Conservation (phyloP, 805 yeast genomes). For the Starmerella gropengiesseri region DNA sequence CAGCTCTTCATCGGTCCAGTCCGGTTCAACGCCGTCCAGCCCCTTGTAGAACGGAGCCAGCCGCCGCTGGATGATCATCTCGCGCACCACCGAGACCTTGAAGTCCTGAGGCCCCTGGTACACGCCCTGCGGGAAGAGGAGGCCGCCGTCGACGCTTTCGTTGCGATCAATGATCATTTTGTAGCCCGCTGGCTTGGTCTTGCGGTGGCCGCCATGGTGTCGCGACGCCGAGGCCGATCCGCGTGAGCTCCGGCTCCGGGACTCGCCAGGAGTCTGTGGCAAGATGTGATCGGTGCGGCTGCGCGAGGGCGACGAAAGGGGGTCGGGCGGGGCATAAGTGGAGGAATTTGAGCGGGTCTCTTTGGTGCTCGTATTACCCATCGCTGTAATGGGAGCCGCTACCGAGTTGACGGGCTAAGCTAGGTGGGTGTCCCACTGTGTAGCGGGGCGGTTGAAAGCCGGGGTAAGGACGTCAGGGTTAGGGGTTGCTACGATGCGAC, state of each 20-base stretch:
- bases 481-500: slow-evolving; percentile 9
- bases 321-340: background rate
- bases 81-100: slow-evolving; percentile 60
- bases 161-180: slow-evolving; percentile 26
- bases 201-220: slow-evolving; percentile 5
- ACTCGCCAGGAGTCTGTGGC: background rate
- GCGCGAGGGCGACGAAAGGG: background rate
- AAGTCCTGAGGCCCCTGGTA: slow-evolving; percentile 69
- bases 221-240: background rate
- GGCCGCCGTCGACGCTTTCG: slow-evolving; percentile 90
- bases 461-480: background rate
- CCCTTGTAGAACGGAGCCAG: slow-evolving; percentile 90
- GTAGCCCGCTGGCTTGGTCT: slow-evolving; percentile 15
- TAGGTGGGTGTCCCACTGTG: background rate
- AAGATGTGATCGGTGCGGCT: background rate
- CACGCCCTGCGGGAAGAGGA: slow-evolving; percentile 80
- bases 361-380: slow-evolving; percentile 27
- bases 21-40: slow-evolving; percentile 60
- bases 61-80: slow-evolving; percentile 54
- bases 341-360: slow-evolving; percentile 19
- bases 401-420: background rate
- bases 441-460: background rate
- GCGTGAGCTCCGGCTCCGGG: background rate
- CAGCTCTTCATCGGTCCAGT: slow-evolving; percentile 64
- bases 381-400: background rate